phyloP scores from a whole-genome alignment of 208 protist genomes.

The Trypanosoma conorhini region DNA sequence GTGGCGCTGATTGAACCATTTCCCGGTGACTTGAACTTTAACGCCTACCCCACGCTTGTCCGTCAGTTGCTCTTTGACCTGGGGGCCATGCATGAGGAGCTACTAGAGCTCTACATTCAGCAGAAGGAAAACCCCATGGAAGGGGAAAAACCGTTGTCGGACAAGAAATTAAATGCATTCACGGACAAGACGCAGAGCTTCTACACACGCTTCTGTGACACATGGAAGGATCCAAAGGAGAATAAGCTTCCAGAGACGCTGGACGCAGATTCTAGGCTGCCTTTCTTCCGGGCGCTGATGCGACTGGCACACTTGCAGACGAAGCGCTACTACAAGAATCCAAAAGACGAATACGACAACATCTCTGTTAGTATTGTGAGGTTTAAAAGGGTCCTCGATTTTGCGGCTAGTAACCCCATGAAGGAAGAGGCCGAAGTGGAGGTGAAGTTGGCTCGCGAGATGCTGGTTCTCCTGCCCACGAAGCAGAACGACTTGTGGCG shows the following conservation, averaged over 20 bases:
- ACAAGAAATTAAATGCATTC: conserved; percentile 70
- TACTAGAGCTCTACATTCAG: conserved; percentile 60
- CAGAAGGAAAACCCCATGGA: conserved; percentile 43
- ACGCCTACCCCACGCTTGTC: conserved; percentile 80
- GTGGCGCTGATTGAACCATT: conserved; percentile 63
- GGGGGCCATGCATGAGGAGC: conserved; percentile 69
- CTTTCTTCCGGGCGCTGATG: conserved; percentile 85
- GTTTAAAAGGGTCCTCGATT: conserved; percentile 63
- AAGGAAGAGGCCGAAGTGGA: conserved; percentile 41
- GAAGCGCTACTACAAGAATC: conserved; percentile 36
- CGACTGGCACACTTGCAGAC: conserved; percentile 63
- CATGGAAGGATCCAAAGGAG: conserved; percentile 65
- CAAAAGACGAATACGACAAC: conserved; percentile 83
- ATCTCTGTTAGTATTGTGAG: conserved; percentile 46
- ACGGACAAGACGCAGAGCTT: conserved; percentile 48
- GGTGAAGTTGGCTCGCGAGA: conserved; percentile 60
- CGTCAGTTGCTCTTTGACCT: conserved; percentile 88
- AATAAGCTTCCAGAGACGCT: conserved; percentile 42
- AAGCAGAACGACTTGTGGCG: conserved; percentile 75
- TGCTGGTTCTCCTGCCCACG: conserved; percentile 65
- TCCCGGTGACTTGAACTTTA: conserved; percentile 82
- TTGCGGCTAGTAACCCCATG: conserved; percentile 54
- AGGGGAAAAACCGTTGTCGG: conserved; percentile 64
- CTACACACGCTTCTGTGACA: conserved; percentile 79
- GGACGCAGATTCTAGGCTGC: conserved; percentile 66